Evolutionary conservation across 805 yeast genomes (phyloP).

Genomic region (Priceomyces haplophilus): DNA sequence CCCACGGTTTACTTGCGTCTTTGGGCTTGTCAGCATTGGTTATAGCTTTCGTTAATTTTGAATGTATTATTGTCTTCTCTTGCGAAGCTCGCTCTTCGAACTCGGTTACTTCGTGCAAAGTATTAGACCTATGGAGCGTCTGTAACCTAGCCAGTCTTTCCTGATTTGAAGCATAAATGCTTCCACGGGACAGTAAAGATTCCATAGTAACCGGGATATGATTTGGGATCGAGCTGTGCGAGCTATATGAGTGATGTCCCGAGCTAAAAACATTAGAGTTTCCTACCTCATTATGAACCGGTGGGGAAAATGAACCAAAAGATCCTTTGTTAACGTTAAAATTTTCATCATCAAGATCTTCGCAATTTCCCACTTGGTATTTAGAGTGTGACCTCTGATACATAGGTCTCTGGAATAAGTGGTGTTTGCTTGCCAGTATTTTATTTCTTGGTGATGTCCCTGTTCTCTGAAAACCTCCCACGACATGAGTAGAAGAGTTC

Average conservation of each 20-base stretch:
- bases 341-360: conserved; percentile 38
- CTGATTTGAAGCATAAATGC: conserved; percentile 18
- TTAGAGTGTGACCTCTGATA: conserved; percentile 1
- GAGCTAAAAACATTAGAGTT: conserved; percentile 6
- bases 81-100: conserved; percentile 12
- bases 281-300: conserved; percentile 3
- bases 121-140: not conserved
- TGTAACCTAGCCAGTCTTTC: conserved; percentile 9
- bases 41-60: conserved; percentile 27
- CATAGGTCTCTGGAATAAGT: not conserved
- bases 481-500: not conserved
- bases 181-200: conserved; percentile 17
- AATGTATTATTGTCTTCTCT: conserved; percentile 13
- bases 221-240: conserved; percentile 5
- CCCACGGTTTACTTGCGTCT: conserved; percentile 49
- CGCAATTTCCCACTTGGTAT: conserved; percentile 1
- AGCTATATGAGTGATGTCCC: conserved; percentile 1
- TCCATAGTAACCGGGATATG: conserved; percentile 7
- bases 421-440: not conserved
- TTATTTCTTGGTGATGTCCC: not conserved
- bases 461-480: not conserved
- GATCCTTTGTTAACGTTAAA: conserved; percentile 17
- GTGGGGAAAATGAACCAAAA: conserved; percentile 12
- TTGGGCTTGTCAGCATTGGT: conserved; percentile 11
- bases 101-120: conserved; percentile 12